Evolutionary conservation across 2,329 filamentous ascomycete genomes (phyloP).

Genomic region (Orbilia ellipsospora): DNA sequence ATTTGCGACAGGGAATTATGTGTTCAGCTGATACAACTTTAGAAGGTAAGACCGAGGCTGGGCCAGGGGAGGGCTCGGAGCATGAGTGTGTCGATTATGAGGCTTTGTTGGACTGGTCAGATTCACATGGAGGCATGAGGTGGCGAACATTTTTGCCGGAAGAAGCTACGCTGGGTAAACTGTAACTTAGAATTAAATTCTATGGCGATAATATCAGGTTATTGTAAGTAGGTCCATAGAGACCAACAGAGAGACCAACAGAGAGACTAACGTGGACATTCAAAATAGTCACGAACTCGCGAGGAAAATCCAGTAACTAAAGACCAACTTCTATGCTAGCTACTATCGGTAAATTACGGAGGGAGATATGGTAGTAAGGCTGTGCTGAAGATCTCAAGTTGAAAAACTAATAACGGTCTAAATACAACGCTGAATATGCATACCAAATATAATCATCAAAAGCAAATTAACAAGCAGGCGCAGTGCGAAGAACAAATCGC

Average conservation of each 20-base stretch:
- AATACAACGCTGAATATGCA: slow-evolving; percentile 1
- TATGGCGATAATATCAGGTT: no score
- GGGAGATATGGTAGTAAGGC: background rate
- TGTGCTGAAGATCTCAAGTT: background rate
- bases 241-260: no score
- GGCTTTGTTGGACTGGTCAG: slow-evolving; percentile 62
- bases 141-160: slow-evolving; percentile 58
- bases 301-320: no score
- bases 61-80: slow-evolving; percentile 62
- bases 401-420: background rate
- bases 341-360: no score
- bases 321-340: no score
- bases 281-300: no score
- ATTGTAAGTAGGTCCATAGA: no score
- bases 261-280: no score
- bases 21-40: slow-evolving; percentile 63
- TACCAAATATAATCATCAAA: background rate
- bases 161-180: slow-evolving; percentile 23
- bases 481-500: background rate
- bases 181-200: no score
- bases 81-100: slow-evolving; percentile 62
- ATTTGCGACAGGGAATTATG: slow-evolving; percentile 62
- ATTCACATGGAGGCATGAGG: slow-evolving; percentile 60
- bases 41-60: slow-evolving; percentile 62
- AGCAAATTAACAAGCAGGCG: background rate